Base-by-base conservation (phyloP, 768 basidiomycete genomes). In the Boletus tomentosulus region DNA sequence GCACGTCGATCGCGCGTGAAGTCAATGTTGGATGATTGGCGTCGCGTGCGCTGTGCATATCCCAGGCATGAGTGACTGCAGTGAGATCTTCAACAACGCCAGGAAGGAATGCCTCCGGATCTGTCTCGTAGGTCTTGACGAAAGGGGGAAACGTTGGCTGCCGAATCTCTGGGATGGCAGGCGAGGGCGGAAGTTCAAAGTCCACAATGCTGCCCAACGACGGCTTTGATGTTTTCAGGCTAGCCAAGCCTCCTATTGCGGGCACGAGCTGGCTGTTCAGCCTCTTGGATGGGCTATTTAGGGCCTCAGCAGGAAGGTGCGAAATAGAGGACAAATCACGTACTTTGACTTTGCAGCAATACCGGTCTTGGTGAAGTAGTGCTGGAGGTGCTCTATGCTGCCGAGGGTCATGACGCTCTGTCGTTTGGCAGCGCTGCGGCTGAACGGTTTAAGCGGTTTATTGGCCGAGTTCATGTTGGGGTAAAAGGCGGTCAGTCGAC, bases 311-410 rank as follows among this genome's bases (percentile, higher is more conserved):
- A 46, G 48, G 24, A 50, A 55, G 31, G 12, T 4, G 15, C 5
- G 34, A 11, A 22, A 16, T 11, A 28, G 45, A 53, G 24, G 39
- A n/a, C 44, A 34, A 30, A 45, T 50, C n/a, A 62, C 86, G 73
- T 72, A 87, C 92, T 82, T 81, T 71, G 78, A 79, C 74, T 85
- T 83, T 33, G 86, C 77, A 25, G 78, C 79, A 51, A 93, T 79
- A 2, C 91, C 91, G 0, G 89, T 84, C 78, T 93, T 93, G 8
- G 89, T 91, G 64, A 95, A 98, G 67, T 94, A 95, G 64, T 94
- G 87, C 71, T 98, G 95, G 39, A 98, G 80, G 67, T 97, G 91
- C 66, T 96, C 89, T 61, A 98, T 98, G 66, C 91, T 93, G n/a
- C 94, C 94, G 16, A 98, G 73, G 0, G 92, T 84, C 84, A 95